A percentile compares a stretch with the other conserved stretches of the same genome.
These are phyloP conservation scores for Alectoria sarmentosa DNA, from an alignment of 495 filamentous ascomycete genomes.

Conservation along the genomic window DNA sequence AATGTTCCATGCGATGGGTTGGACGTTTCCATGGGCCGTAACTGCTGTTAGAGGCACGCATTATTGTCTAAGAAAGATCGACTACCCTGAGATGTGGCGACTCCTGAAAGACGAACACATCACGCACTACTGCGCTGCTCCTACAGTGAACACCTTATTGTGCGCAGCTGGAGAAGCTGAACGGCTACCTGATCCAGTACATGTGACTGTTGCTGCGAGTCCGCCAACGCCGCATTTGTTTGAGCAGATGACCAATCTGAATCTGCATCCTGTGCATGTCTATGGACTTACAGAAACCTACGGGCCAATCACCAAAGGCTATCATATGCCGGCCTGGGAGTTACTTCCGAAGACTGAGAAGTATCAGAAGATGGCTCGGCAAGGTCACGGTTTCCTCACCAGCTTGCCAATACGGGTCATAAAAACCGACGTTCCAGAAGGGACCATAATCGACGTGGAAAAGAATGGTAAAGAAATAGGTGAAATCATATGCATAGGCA, in stretches of 20 bases:
- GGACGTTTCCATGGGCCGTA: conserved; percentile 84
- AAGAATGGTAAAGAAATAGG: conserved; percentile 84
- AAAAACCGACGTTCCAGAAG: conserved; percentile 63
- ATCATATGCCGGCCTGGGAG: conserved; percentile 79
- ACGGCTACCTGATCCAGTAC: conserved; percentile 59
- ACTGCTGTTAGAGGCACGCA: conserved; percentile 90
- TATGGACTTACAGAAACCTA: conserved; percentile 96
- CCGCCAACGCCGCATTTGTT: conserved; percentile 87
- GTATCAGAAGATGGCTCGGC: conserved; percentile 81
- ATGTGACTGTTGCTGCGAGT: conserved; percentile 87
- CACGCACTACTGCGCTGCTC: conserved; percentile 93
- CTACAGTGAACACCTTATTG: conserved; percentile 91
- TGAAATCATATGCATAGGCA: conserved; percentile 84
- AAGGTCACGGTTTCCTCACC: conserved; percentile 89
- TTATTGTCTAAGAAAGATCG: conserved; percentile 90
- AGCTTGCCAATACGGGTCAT: conserved; percentile 76
- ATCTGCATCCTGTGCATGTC: conserved; percentile 86
- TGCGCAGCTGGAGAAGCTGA: conserved; percentile 69
- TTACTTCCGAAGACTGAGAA: conserved; percentile 59
- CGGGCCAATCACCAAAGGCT: conserved; percentile 91
- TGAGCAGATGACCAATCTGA: conserved; percentile 81
- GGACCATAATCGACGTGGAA: conserved; percentile 64
- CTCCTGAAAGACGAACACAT: conserved; percentile 76
- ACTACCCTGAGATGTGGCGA: conserved; percentile 87
- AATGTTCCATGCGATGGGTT: conserved; percentile 94